Evolutionary conservation across 2,329 filamentous ascomycete species (phyloP).

Genomic region (Aspergillus intermedius): DNA sequence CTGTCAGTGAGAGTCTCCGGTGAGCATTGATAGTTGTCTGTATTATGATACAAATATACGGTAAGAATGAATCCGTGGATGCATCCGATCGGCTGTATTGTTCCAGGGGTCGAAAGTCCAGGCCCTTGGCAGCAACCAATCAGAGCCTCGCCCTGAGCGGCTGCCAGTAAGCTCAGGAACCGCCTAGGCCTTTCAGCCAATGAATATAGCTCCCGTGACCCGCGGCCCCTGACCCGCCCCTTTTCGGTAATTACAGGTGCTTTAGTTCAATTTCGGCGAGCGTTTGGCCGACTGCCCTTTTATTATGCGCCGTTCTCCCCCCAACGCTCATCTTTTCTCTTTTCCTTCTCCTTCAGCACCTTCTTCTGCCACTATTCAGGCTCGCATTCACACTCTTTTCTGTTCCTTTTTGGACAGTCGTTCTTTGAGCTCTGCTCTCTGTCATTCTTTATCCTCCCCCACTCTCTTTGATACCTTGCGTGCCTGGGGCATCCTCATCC

Average conservation of each 20-base stretch:
- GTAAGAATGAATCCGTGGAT: background rate
- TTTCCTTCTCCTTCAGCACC: background rate
- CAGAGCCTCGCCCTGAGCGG: background rate
- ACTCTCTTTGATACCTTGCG: background rate
- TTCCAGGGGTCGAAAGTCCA: background rate
- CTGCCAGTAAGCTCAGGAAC: slow-evolving; percentile 11
- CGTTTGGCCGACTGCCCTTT: too few species aligned
- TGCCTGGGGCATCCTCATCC: background rate
- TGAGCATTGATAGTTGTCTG: too few species aligned
- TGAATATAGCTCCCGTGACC: background rate
- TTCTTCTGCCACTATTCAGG: background rate
- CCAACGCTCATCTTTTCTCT: background rate
- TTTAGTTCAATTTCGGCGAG: too few species aligned
- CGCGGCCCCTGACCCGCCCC: slow-evolving; percentile 15
- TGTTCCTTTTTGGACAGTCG: background rate
- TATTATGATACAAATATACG: too few species aligned
- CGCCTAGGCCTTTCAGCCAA: slow-evolving; percentile 7
- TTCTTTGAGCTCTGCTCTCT: background rate
- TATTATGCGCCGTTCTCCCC: background rate
- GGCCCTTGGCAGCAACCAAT: slow-evolving; percentile 8
- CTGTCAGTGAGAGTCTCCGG: too few species aligned
- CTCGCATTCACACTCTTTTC: background rate
- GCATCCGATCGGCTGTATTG: background rate
- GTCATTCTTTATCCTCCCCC: background rate
- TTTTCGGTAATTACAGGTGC: slow-evolving; percentile 8